Percentiles rank a stretch among this genome's conserved stretches.
Evolutionary conservation across 441 rosid genomes (phyloP).

Genomic region (Bruguiera hainesii): DNA sequence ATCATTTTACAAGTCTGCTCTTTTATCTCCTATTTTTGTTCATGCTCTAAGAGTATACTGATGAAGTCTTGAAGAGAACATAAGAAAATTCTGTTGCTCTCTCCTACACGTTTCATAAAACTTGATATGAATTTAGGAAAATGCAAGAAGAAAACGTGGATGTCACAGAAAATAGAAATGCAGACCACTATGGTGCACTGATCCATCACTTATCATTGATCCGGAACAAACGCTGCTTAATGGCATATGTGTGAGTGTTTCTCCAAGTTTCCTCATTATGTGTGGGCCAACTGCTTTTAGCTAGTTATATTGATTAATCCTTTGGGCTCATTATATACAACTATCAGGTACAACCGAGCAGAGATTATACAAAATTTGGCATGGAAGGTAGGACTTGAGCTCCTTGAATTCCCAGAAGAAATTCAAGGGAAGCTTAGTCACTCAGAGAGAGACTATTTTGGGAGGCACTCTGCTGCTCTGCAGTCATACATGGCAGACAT

Average conservation of each 20-base stretch:
- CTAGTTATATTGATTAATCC: background rate
- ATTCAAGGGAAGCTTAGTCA: constrained; percentile 66
- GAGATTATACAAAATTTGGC: constrained; percentile 66
- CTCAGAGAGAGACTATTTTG: constrained; percentile 65
- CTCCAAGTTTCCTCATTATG: background rate
- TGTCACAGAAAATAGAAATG: constrained; percentile 70
- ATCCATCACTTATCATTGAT: constrained; percentile 76
- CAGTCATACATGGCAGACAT: constrained; percentile 66
- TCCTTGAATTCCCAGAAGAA: constrained; percentile 70
- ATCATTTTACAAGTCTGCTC: background rate
- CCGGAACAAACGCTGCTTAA: constrained; percentile 88
- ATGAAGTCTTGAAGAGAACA: background rate
- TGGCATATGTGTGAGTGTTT: constrained; percentile 70
- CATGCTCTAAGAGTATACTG: too few species aligned
- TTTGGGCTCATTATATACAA: constrained; percentile 12
- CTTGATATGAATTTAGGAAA: constrained; percentile 44
- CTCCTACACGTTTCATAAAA: background rate
- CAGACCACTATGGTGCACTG: constrained; percentile 84
- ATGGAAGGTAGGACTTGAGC: constrained; percentile 74
- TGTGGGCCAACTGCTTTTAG: constrained; percentile 11
- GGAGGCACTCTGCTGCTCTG: constrained; percentile 57
- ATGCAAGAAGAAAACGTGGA: constrained; percentile 86
- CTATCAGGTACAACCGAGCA: constrained; percentile 70
- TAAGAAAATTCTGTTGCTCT: background rate
- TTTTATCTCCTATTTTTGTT: background rate